phyloP scores from a whole-genome alignment of 108 stramenopile species.

The Ochromonas danica region DNA sequence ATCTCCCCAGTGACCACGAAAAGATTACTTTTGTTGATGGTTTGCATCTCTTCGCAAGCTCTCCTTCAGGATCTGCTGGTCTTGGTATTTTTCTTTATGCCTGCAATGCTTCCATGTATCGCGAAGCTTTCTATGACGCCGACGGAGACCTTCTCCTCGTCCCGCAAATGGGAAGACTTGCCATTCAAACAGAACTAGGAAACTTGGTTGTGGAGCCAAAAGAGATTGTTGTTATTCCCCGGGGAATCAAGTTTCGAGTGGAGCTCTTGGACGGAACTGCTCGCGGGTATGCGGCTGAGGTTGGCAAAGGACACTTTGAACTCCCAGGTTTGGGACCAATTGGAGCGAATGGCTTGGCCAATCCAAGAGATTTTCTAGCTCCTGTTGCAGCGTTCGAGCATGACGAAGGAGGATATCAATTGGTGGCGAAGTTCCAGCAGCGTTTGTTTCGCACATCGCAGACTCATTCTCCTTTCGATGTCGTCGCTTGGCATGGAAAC shows the following conservation, averaged over 20 bases:
- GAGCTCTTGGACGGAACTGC: conserved; percentile 53
- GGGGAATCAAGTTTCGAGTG: conserved; percentile 76
- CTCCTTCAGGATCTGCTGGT: conserved; percentile 67
- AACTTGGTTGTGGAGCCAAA: conserved; percentile 46
- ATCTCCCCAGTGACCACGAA: conserved; percentile 28
- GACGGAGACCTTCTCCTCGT: conserved; percentile 91
- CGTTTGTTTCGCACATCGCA: conserved; percentile 58
- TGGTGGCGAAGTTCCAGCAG: conserved; percentile 70
- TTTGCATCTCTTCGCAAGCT: conserved; percentile 63
- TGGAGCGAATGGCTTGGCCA: conserved; percentile 90
- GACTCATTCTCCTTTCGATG: conserved; percentile 77
- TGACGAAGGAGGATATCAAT: conserved; percentile 44
- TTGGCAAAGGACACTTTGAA: conserved; percentile 77
- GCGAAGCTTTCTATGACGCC: conserved; percentile 66
- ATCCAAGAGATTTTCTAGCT: conserved; percentile 79
- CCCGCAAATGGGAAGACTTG: conserved; percentile 62
- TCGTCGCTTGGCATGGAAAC: conserved; percentile 90
- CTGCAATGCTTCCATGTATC: conserved; percentile 65
- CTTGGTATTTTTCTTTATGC: conserved; percentile 74
- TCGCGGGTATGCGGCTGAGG: conserved; percentile 84
- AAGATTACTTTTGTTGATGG: conserved; percentile 30
- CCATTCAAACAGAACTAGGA: conserved; percentile 11
- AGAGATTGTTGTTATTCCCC: conserved; percentile 79
- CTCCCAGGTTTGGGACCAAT: conserved; percentile 87
- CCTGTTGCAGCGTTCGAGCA: conserved; percentile 71